Evolutionary conservation across 306 rosid species (phyloP).

Genomic region (Ochetophila trinervis): DNA sequence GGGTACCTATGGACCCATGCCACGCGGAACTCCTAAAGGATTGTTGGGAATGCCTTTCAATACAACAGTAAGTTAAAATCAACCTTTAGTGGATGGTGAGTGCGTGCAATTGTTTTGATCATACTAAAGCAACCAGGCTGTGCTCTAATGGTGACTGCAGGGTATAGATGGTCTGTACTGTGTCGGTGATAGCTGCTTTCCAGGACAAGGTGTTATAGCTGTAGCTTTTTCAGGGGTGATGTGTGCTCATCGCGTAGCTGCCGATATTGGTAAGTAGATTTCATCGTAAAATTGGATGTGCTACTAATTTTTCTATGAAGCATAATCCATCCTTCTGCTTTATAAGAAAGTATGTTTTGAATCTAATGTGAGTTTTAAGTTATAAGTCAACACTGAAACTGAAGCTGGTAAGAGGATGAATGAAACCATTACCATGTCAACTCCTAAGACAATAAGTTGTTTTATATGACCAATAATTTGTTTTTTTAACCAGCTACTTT

Average conservation of each 20-base stretch:
- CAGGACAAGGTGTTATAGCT: conserved; percentile 98
- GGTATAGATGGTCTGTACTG: conserved; percentile 83
- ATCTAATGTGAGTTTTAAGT: neutral
- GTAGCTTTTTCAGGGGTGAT: conserved; percentile 94
- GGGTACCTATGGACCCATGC: conserved; percentile 98
- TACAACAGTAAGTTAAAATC: conserved; percentile 67
- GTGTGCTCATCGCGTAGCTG: conserved; percentile 97
- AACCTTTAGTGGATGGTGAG: conserved; percentile 10
- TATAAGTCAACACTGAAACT: neutral
- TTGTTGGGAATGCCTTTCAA: conserved; percentile 97
- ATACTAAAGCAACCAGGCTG: conserved; percentile 14
- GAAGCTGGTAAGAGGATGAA: too few relatives aligned
- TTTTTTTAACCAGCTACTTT: neutral
- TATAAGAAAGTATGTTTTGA: too few relatives aligned
- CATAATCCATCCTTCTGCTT: too few relatives aligned
- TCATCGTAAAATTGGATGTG: conserved; percentile 1
- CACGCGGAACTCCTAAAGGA: conserved; percentile 75
- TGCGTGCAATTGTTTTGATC: neutral
- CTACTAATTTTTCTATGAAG: neutral
- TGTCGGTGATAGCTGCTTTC: conserved; percentile 99
- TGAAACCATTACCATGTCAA: neutral
- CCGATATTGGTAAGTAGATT: conserved; percentile 70
- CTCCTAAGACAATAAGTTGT: neutral
- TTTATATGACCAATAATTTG: neutral
- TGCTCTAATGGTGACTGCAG: conserved; percentile 46